Evolutionary conservation across 2,329 filamentous ascomycete species (phyloP).

Genomic region (Colletotrichum sp.): DNA sequence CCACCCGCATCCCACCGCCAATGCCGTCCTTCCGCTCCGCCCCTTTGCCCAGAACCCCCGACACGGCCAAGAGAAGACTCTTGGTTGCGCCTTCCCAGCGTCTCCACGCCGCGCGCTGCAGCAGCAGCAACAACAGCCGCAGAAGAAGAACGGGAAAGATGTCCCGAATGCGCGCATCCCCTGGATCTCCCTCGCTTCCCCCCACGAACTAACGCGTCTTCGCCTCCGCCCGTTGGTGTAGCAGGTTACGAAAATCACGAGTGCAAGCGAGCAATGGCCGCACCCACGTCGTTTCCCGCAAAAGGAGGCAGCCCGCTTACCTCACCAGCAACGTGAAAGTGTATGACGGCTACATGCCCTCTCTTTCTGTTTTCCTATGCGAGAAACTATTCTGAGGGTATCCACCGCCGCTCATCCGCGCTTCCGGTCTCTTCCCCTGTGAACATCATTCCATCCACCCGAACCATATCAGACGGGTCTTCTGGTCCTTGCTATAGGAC

Average conservation of each 20-base stretch:
- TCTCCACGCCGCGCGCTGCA: background rate
- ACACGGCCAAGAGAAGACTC: background rate
- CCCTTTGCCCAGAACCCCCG: background rate
- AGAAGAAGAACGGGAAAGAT: background rate
- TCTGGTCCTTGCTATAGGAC: background rate
- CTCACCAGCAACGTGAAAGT: background rate
- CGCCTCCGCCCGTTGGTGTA: background rate
- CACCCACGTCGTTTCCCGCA: background rate
- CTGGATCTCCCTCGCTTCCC: background rate
- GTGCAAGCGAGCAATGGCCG: background rate
- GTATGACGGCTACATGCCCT: background rate
- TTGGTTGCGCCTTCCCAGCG: background rate
- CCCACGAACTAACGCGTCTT: background rate
- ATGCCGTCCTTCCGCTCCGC: background rate
- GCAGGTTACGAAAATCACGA: background rate
- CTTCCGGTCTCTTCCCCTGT: background rate
- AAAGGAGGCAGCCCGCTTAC: background rate
- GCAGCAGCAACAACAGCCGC: background rate
- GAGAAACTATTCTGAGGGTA: background rate
- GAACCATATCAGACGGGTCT: background rate
- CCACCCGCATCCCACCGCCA: background rate
- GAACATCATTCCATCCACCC: background rate
- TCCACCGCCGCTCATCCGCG: background rate
- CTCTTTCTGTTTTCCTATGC: background rate
- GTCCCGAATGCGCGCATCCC: background rate